Percentiles rank a stretch among this genome's conserved stretches.
phyloP scores from a whole-genome alignment of 805 yeast genomes.

The Wickerhamiella domercqiae region DNA sequence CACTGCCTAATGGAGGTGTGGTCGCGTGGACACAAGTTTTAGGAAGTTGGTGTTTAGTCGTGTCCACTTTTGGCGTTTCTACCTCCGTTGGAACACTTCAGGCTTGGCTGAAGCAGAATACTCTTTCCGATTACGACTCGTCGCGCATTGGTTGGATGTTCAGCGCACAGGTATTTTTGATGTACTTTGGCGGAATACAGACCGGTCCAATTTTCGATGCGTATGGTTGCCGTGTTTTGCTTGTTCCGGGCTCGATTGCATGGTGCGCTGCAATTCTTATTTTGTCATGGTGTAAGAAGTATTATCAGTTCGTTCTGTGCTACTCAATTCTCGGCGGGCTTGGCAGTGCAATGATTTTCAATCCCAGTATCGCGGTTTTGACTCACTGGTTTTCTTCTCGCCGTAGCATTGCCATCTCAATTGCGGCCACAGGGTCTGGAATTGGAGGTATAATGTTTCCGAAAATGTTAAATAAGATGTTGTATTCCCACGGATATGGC shows the following conservation, averaged over 20 bases:
- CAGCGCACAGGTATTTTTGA: conserved; percentile 24
- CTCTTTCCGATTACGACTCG: conserved; percentile 30
- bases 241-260: conserved; percentile 31
- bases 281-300: conserved; percentile 32
- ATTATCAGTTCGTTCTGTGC: conserved; percentile 44
- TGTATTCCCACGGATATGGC: conserved; percentile 35
- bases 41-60: conserved; percentile 41
- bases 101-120: conserved; percentile 41
- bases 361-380: conserved; percentile 37
- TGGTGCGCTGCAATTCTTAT: conserved; percentile 36
- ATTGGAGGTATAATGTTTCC: conserved; percentile 51
- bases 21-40: conserved; percentile 38
- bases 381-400: conserved; percentile 45
- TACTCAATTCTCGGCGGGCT: conserved; percentile 38
- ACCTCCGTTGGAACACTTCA: conserved; percentile 54
- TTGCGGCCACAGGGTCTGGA: conserved; percentile 50
- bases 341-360: conserved; percentile 26
- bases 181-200: conserved; percentile 32
- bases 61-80: conserved; percentile 45
- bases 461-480: conserved; percentile 32
- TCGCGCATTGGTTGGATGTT: conserved; percentile 55
- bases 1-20: conserved; percentile 35
- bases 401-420: conserved; percentile 43
- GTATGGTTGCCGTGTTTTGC: conserved; percentile 34
- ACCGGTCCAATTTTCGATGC: conserved; percentile 39